Evolutionary conservation across 768 basidiomycete genomes (phyloP).

Genomic region (Boletus eberwhitei): DNA sequence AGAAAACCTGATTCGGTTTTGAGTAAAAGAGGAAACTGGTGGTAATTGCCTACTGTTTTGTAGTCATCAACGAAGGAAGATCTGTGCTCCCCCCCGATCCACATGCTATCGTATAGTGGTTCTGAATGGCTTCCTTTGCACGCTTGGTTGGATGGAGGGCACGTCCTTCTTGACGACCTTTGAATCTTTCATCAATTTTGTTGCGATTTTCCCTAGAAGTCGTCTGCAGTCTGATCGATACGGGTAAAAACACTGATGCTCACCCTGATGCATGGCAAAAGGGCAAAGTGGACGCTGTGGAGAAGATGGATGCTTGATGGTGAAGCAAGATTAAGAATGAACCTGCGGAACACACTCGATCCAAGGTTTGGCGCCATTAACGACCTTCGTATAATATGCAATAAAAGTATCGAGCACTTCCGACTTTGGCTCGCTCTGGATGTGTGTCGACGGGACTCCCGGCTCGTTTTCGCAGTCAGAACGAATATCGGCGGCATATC

Average conservation of each 20-base stretch:
- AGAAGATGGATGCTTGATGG: not conserved
- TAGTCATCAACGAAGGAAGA: not conserved
- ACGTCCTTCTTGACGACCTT: not conserved
- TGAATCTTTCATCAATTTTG: not conserved
- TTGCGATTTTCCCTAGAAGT: not conserved
- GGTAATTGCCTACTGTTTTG: not conserved
- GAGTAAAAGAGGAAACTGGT: not conserved
- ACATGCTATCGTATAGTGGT: not conserved
- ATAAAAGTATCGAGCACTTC: not conserved
- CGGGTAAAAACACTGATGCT: not conserved
- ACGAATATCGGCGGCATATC: too few relatives aligned
- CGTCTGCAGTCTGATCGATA: not conserved
- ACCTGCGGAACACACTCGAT: not conserved
- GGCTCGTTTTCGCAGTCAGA: not conserved
- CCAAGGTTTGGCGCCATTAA: not conserved
- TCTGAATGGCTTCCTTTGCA: not conserved
- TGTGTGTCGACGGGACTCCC: not conserved
- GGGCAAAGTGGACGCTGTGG: not conserved
- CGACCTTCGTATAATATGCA: not conserved
- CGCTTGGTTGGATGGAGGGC: too few relatives aligned
- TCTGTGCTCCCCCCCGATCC: not conserved
- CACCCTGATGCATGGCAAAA: not conserved
- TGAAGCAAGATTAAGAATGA: too few relatives aligned
- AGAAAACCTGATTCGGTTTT: too few relatives aligned
- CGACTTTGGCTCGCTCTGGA: not conserved